Conservation (phyloP, 352 stramenopile species). For the Globisporangium sylvaticum region DNA sequence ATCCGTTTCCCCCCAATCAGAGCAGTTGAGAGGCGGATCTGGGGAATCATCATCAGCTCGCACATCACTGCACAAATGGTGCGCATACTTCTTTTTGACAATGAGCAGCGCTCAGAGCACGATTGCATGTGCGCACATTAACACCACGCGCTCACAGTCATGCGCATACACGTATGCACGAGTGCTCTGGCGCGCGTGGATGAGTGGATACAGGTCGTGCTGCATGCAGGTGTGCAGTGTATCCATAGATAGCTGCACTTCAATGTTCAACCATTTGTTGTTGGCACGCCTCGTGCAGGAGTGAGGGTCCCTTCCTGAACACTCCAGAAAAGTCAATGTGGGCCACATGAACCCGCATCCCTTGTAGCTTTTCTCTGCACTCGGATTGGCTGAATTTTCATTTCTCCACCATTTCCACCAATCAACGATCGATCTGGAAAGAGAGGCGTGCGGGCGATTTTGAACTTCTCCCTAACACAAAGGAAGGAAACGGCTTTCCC, state of each 20-base stretch:
- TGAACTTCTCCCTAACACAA: neutral
- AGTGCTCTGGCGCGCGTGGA: neutral
- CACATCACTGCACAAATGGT: neutral
- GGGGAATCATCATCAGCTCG: neutral
- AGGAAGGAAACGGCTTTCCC: slow-evolving; percentile 1
- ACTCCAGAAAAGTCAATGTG: neutral
- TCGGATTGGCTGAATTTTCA: neutral
- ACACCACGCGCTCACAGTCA: neutral
- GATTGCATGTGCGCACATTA: neutral
- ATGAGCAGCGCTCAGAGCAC: neutral
- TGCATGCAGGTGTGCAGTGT: neutral
- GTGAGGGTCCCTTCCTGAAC: neutral
- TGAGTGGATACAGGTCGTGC: neutral
- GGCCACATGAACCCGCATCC: neutral
- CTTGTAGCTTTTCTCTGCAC: neutral
- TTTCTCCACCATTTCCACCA: neutral
- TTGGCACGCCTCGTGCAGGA: neutral
- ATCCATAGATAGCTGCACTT: neutral
- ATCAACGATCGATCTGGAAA: neutral
- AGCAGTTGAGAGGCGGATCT: neutral
- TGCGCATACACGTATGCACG: neutral
- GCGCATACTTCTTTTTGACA: neutral
- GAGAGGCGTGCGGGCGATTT: slow-evolving; percentile 2
- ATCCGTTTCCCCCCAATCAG: neutral
- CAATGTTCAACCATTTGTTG: slow-evolving; percentile 1